Evolutionary conservation across 129 eudicot genomes (phyloP), one percentile per base, ranked within the genome.

Genomic region (Chrysanthemum makinoi): DNA sequence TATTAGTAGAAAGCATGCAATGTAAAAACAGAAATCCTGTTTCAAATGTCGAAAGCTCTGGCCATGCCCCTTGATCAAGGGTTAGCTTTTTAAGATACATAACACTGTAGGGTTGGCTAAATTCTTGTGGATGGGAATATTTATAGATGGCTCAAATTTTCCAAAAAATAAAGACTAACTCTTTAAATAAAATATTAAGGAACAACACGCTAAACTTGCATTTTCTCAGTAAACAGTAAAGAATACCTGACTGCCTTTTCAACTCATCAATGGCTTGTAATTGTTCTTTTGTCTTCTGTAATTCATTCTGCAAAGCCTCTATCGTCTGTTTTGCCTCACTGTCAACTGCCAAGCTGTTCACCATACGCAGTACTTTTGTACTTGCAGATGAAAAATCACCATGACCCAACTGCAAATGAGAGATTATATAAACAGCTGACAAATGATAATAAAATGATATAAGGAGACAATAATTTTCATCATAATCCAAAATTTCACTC

Each of bases 311-410:
- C 77, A 95, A 83, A 69, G 99, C 88, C 81, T 90, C 96, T 70
- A 95, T 90, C 62, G 99, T 95, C 80, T 88, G 96, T 54, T 91
- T 95, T 66, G 97, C 97, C 80, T 95, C 99, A 62, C 77, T 90
- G 63, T 95, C 99, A 79, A 95, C 97, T 5, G 91, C 96, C 70
- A 95, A 80, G 79, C 88, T 88, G 75, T 90, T 95, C 78, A 95
- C 97, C 99, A 95, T 95, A 24, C 97, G 90, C 62, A 95, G 68
- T 73, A 95, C 97, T 83, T 88, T 95, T 59, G 99, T 95, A 76
- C 81, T 90, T 66, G 96, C 81, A 53, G 96, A 83, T 72, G 99
- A 95, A 88, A 81, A 95, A 78, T 95, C 96, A 50, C 99, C 99
- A 87, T 95, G 99, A 35, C 99, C 99, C 69, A 95, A 65, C 99